These are phyloP conservation scores for Leishmania martiniquensis DNA, from an alignment of 208 protist species.

Conservation along the genomic window DNA sequence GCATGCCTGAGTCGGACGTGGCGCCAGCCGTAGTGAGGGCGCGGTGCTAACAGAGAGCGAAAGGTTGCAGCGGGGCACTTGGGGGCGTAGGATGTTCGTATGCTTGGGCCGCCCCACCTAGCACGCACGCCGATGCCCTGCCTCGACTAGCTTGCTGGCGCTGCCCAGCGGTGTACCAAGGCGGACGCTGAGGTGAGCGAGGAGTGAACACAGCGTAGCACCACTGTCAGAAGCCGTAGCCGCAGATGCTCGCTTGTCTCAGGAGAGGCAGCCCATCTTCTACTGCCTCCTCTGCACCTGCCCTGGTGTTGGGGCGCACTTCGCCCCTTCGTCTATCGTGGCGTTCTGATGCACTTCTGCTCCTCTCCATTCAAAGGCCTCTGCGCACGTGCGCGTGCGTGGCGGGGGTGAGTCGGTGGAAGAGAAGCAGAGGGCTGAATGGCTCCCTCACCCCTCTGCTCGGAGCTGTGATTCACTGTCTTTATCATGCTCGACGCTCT, in stretches of 20 bases:
- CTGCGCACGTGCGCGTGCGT: not conserved
- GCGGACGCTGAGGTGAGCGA: not conserved
- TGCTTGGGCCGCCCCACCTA: not conserved
- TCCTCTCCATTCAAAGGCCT: not conserved
- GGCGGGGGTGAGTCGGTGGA: not conserved
- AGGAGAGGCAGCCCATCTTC: not conserved
- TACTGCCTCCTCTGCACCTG: not conserved
- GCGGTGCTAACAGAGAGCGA: not conserved
- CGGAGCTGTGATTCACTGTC: not conserved
- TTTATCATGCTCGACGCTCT: not conserved
- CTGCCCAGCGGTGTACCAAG: not conserved
- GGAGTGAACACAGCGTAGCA: not conserved
- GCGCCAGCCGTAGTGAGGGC: not conserved
- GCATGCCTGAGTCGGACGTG: not conserved
- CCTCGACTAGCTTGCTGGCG: not conserved
- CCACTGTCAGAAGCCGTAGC: not conserved
- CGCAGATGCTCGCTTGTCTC: not conserved
- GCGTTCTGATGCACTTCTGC: not conserved
- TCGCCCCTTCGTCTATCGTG: not conserved
- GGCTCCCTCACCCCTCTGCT: not conserved
- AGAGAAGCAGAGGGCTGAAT: not conserved
- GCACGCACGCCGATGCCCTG: not conserved
- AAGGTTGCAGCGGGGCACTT: not conserved
- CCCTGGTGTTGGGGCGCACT: not conserved
- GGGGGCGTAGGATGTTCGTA: not conserved